Conservation (phyloP, 2,329 filamentous ascomycete genomes). For the Fusarium camptoceras region DNA sequence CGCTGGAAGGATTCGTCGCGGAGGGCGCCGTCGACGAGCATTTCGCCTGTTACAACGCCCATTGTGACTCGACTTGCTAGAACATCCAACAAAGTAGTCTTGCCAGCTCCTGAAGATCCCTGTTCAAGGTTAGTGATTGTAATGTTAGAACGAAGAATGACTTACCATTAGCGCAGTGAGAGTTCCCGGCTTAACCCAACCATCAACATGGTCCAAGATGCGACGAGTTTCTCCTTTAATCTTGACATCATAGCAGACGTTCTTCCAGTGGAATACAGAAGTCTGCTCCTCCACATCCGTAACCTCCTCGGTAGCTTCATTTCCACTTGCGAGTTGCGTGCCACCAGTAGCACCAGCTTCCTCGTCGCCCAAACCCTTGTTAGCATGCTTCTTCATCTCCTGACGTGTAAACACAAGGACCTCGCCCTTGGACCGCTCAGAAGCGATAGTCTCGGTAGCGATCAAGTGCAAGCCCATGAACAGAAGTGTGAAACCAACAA, state of each 20-base stretch:
- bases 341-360: slow-evolving; percentile 1
- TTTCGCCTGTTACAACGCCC: slow-evolving; percentile 85
- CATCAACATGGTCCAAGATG: slow-evolving; percentile 76
- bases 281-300: slow-evolving; percentile 40
- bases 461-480: slow-evolving; percentile 38
- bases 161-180: slow-evolving; percentile 75
- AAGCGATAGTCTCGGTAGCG: slow-evolving; percentile 35
- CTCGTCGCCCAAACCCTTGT: slow-evolving; percentile 63
- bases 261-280: slow-evolving; percentile 73
- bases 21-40: slow-evolving; percentile 71
- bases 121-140: slow-evolving; percentile 81
- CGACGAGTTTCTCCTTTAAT: slow-evolving; percentile 72
- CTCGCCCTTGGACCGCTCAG: slow-evolving; percentile 41
- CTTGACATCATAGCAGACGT: slow-evolving; percentile 78
- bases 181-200: slow-evolving; percentile 80
- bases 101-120: slow-evolving; percentile 82
- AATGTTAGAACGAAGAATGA: slow-evolving; percentile 75
- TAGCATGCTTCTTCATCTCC: slow-evolving; percentile 33
- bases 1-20: slow-evolving; percentile 85
- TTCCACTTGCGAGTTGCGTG: slow-evolving; percentile 71
- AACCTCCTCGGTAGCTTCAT: slow-evolving; percentile 1
- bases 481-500: slow-evolving; percentile 37
- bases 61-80: slow-evolving; percentile 85
- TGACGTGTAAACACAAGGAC: slow-evolving; percentile 41
- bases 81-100: slow-evolving; percentile 86